A percentile compares a stretch with the other conserved stretches of the same genome.
Evolutionary conservation across 139 green algal genomes (phyloP).

Genomic region (Chlamydomonas incerta): DNA sequence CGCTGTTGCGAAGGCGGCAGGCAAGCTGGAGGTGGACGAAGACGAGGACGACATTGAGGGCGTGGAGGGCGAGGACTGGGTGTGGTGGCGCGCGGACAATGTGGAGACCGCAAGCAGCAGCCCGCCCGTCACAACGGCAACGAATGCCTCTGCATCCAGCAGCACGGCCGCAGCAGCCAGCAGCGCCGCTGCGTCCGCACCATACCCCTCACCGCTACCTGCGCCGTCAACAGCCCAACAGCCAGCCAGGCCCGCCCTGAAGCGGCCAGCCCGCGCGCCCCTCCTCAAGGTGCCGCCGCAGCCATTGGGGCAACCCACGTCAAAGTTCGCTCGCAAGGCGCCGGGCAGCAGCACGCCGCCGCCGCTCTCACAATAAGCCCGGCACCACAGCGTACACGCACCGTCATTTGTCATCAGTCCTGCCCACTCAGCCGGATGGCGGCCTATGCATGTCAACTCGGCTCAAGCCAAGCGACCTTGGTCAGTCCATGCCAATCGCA

Average conservation of each 20-base stretch:
- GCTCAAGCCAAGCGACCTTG: too few relatives aligned
- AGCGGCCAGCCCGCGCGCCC: too few relatives aligned
- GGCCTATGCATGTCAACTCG: too few relatives aligned
- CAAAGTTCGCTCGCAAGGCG: background rate
- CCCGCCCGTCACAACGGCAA: background rate
- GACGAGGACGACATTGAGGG: conserved; percentile 34
- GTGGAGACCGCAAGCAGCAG: background rate
- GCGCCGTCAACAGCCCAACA: background rate
- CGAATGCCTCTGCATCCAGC: background rate
- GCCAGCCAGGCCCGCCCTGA: background rate
- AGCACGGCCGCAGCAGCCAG: background rate
- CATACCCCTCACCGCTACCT: too few relatives aligned
- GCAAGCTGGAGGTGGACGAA: background rate
- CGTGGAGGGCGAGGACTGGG: conserved; percentile 40
- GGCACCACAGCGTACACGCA: too few relatives aligned
- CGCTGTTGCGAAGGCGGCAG: background rate
- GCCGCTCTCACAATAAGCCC: too few relatives aligned
- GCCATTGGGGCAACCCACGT: background rate
- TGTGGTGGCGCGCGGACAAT: conserved; percentile 35
- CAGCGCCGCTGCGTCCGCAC: background rate
- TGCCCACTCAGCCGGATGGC: too few relatives aligned
- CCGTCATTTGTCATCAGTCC: too few relatives aligned
- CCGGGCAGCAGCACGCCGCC: too few relatives aligned
- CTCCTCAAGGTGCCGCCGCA: too few relatives aligned
- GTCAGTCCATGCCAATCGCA: too few relatives aligned